These are phyloP conservation scores for Borovskyia barvae DNA, from an alignment of 208 protist genomes.

Conservation along the genomic window DNA sequence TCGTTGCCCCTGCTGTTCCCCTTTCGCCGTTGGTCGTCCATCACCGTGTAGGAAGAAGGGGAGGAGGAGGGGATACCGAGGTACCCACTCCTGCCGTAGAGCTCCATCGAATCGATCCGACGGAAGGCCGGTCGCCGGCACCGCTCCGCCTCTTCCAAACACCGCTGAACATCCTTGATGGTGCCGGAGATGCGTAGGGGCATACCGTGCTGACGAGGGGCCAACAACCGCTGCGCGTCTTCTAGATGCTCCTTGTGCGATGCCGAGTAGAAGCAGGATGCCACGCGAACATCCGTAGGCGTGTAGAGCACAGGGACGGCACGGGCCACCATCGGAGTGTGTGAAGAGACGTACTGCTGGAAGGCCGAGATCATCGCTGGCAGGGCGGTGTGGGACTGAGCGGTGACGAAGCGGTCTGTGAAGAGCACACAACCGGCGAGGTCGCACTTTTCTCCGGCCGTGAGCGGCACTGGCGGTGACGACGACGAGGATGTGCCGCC, in stretches of 20 bases:
- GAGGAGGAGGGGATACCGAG: too few relatives aligned
- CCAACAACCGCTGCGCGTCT: neutral
- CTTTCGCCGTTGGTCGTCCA: neutral
- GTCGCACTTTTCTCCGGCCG: neutral
- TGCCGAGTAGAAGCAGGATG: neutral
- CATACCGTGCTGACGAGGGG: constrained; percentile 7
- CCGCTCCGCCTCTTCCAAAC: neutral
- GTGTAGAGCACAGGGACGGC: neutral
- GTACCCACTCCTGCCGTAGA: constrained; percentile 22
- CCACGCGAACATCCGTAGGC: neutral
- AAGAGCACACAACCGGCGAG: constrained; percentile 12
- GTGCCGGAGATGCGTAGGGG: neutral
- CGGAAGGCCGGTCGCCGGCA: constrained; percentile 12
- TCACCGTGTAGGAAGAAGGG: neutral
- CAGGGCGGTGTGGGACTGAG: constrained; percentile 13
- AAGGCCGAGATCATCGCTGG: constrained; percentile 14
- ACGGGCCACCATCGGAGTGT: neutral
- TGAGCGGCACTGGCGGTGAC: neutral
- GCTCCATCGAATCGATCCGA: constrained; percentile 8
- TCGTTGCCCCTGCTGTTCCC: too few relatives aligned
- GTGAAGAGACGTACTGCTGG: constrained; percentile 14
- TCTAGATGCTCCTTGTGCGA: neutral
- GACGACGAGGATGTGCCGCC: neutral
- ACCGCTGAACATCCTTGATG: constrained; percentile 4
- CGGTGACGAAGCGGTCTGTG: constrained; percentile 10